phyloP scores from a whole-genome alignment of 345 rosid species.

The Salix koriyanagi region DNA sequence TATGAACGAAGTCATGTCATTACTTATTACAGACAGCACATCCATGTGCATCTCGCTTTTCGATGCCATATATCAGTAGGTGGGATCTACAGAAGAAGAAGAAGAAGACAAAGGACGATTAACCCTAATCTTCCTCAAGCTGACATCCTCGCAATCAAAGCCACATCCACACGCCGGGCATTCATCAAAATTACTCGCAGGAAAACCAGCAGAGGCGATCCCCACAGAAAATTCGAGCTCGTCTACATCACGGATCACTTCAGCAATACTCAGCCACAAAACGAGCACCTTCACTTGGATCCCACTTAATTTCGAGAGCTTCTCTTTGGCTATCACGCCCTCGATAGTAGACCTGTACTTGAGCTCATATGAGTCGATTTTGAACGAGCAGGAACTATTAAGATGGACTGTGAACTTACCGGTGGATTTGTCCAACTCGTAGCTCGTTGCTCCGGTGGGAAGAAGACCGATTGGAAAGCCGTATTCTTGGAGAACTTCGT shows the following conservation, averaged over 20 bases:
- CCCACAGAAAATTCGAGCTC: constrained; percentile 49
- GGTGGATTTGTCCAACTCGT: constrained; percentile 33
- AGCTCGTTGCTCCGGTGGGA: constrained; percentile 39
- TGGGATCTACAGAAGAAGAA: too few species aligned
- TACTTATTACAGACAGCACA: background rate
- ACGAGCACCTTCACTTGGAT: constrained; percentile 41
- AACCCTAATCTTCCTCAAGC: background rate
- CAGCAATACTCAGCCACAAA: constrained; percentile 39
- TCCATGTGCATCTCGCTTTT: background rate
- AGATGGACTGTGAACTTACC: constrained; percentile 36
- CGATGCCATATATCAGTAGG: background rate
- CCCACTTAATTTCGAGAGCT: constrained; percentile 38
- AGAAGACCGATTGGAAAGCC: constrained; percentile 62
- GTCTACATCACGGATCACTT: constrained; percentile 35
- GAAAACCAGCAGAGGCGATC: constrained; percentile 42
- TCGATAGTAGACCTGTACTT: constrained; percentile 38
- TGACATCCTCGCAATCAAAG: constrained; percentile 30
- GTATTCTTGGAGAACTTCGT: constrained; percentile 45
- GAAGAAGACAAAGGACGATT: background rate
- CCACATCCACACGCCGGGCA: constrained; percentile 48
- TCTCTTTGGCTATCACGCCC: constrained; percentile 32
- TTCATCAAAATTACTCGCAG: constrained; percentile 32
- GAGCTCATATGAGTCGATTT: constrained; percentile 42
- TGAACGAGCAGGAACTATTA: constrained; percentile 34
- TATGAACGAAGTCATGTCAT: background rate